phyloP scores from a whole-genome alignment of 257 asterid species.

The Scutellaria minor region DNA sequence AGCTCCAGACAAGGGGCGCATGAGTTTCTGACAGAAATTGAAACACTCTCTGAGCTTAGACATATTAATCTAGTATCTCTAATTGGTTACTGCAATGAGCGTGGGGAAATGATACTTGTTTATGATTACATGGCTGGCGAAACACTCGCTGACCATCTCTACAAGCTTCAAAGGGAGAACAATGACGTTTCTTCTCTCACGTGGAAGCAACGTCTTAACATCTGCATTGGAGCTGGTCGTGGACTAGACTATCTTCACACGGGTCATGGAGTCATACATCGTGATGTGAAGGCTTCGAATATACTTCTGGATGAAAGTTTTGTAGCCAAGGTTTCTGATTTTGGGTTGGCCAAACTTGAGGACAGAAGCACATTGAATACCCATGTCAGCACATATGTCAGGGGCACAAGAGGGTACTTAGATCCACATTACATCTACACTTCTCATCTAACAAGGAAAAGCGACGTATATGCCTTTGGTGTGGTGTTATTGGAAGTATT shows the following conservation, averaged over 20 bases:
- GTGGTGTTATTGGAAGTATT: slow-evolving; percentile 17
- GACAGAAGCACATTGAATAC: slow-evolving; percentile 41
- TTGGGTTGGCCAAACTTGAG: slow-evolving; percentile 64
- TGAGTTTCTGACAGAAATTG: too few species aligned
- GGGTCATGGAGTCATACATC: slow-evolving; percentile 55
- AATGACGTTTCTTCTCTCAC: too few species aligned
- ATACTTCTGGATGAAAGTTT: slow-evolving; percentile 57
- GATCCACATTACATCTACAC: slow-evolving; percentile 60
- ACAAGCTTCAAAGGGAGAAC: too few species aligned
- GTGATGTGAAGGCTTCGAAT: slow-evolving; percentile 63
- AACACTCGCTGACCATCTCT: too few species aligned
- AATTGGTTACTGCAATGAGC: too few species aligned
- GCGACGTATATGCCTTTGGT: slow-evolving; percentile 66
- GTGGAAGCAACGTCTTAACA: slow-evolving; percentile 50
- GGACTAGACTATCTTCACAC: slow-evolving; percentile 63
- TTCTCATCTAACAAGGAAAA: slow-evolving; percentile 48
- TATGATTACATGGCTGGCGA: too few species aligned
- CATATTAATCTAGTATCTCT: too few species aligned
- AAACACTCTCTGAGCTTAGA: too few species aligned
- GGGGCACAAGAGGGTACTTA: slow-evolving; percentile 62
- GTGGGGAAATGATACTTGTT: too few species aligned
- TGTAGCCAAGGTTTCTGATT: slow-evolving; percentile 63
- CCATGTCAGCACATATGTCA: slow-evolving; percentile 54
- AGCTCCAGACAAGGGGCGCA: too few species aligned
- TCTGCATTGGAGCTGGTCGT: slow-evolving; percentile 58